Evolutionary conservation across 257 asterid species (phyloP).

Genomic region (Buddleja alternifolia): DNA sequence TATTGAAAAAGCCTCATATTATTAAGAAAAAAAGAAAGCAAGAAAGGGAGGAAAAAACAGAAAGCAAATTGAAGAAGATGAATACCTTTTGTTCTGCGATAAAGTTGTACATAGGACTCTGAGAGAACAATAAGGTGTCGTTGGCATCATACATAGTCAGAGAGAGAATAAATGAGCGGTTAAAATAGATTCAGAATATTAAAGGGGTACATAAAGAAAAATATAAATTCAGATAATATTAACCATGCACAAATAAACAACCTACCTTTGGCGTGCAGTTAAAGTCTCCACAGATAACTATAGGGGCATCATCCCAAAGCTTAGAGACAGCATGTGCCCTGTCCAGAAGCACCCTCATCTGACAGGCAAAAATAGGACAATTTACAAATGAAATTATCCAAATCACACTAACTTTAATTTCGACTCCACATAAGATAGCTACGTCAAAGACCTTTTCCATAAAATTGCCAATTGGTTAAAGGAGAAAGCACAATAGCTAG

Average conservation of each 20-base stretch:
- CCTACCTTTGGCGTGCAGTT: constrained; percentile 91
- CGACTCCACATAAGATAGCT: constrained; percentile 5
- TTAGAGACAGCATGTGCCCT: constrained; percentile 79
- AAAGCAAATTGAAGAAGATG: constrained; percentile 26
- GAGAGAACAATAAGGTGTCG: constrained; percentile 34
- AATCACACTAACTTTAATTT: neutral
- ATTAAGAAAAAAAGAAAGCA: neutral
- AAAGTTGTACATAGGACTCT: constrained; percentile 94
- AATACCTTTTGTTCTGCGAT: constrained; percentile 72
- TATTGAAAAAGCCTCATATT: constrained; percentile 19
- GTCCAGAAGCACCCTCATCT: constrained; percentile 85
- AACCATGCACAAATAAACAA: constrained; percentile 25
- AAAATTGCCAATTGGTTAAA: constrained; percentile 4
- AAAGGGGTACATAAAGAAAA: constrained; percentile 28
- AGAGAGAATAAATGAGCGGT: constrained; percentile 26
- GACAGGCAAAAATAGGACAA: constrained; percentile 35
- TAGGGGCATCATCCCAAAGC: constrained; percentile 92
- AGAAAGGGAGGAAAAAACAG: constrained; percentile 7
- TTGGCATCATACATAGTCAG: constrained; percentile 22
- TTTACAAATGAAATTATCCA: neutral
- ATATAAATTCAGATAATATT: constrained; percentile 15
- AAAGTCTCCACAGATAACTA: constrained; percentile 93
- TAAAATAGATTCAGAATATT: constrained; percentile 16
- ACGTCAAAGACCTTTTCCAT: neutral
- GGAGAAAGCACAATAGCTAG: constrained; percentile 5